Evolutionary conservation across 1,139 yeast species (phyloP).

Genomic region (Magnusiomyces ingens): DNA sequence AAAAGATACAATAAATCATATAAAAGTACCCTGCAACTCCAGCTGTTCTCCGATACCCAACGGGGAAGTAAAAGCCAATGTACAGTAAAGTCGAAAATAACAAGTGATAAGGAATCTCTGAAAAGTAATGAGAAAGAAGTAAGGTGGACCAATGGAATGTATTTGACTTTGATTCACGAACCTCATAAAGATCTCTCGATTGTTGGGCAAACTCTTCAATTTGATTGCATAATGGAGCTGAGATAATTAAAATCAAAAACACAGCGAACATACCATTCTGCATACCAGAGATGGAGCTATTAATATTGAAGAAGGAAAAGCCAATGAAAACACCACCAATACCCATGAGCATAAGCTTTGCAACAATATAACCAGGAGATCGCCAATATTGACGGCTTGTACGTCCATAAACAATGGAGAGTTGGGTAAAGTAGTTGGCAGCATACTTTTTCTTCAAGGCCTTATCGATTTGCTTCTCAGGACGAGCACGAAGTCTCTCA

Average conservation of each 20-base stretch:
- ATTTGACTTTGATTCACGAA: slow-evolving; percentile 54
- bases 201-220: slow-evolving; percentile 42
- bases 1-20: slow-evolving; percentile 38
- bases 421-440: slow-evolving; percentile 31
- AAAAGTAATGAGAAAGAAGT: slow-evolving; percentile 36
- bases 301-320: slow-evolving; percentile 41
- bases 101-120: slow-evolving; percentile 39
- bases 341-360: slow-evolving; percentile 42
- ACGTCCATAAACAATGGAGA: slow-evolving; percentile 33
- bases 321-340: slow-evolving; percentile 47
- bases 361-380: slow-evolving; percentile 30
- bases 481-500: slow-evolving; percentile 28
- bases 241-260: slow-evolving; percentile 50
- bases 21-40: slow-evolving; percentile 41
- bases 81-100: slow-evolving; percentile 29
- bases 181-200: slow-evolving; percentile 50
- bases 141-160: slow-evolving; percentile 54
- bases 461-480: slow-evolving; percentile 23
- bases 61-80: slow-evolving; percentile 38
- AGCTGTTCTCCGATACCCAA: slow-evolving; percentile 35
- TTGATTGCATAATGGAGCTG: slow-evolving; percentile 53
- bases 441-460: slow-evolving; percentile 24
- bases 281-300: slow-evolving; percentile 30
- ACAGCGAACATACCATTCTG: slow-evolving; percentile 36
- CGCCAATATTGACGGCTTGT: slow-evolving; percentile 37